Base-by-base conservation (phyloP, 169 alveolate species). In the Eimeria zaria region DNA sequence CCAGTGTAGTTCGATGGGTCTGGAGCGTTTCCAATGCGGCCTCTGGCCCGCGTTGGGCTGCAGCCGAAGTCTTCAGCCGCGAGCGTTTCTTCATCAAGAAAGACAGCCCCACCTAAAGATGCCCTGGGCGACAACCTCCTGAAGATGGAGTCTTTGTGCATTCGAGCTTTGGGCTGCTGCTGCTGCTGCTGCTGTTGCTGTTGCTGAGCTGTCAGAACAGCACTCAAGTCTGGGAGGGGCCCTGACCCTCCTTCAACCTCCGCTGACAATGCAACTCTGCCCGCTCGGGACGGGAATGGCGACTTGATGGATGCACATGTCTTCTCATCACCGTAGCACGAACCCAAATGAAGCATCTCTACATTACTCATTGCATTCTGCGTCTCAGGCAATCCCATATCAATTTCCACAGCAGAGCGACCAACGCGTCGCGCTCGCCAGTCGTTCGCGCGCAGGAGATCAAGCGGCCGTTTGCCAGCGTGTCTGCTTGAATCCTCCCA, bases 401-500 rank as follows among this genome's bases (percentile, higher is more conserved):
- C 92, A 46, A 85, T 60, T 60, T 85, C 92, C 80, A 58, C 92
- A 55, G 92, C 92, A 14, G 78, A 30, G 60, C 60, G 74, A 30
- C 92, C 69, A 41, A 85, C 80, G 27, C 92, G 92, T 12, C 92
- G 74, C 64, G 92, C 78, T 6, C 92, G 92, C 92, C 92, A 85
- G 41, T 85, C 92, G 30, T 58, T 85, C 64, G 76, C 92, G 48
- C 78, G 92, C 18, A 85, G 78, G 62, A 53, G 53, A 16, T 85
- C 92, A 24, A 85, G 58, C 78, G 60, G 78, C 46, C 92, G 90
- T 36, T 53, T 81, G 73, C 71, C 30, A 7, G 90, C 90, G 36
- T 39, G 60, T 12, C 36, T 11, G 24, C 41, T 36, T 44, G 55
- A 64, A 20, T 30, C 64, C 44, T n/a, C 60, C 55, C 41, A 41